Evolutionary conservation across 495 filamentous ascomycete genomes (phyloP).

Genomic region (Annulohypoxylon stygium): DNA sequence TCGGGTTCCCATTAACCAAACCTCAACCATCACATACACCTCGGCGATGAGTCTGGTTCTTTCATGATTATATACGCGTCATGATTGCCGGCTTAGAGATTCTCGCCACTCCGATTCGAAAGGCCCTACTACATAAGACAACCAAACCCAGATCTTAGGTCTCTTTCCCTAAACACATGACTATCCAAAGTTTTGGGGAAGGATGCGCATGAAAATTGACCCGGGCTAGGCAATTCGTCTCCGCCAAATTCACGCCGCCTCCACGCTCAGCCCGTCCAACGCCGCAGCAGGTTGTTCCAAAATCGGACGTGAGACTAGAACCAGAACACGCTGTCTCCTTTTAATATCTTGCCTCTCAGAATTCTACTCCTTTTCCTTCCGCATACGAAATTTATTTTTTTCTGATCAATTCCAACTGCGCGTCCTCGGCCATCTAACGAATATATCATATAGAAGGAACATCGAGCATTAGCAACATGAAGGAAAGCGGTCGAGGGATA

Average conservation of each 20-base stretch:
- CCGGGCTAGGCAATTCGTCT: constrained; percentile 13
- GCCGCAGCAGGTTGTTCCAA: constrained; percentile 19
- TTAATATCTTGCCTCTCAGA: constrained; percentile 23
- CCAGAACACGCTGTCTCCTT: constrained; percentile 39
- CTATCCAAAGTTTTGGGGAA: constrained; percentile 7
- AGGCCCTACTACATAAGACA: constrained; percentile 8
- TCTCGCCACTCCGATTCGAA: constrained; percentile 30
- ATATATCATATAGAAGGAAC: constrained; percentile 38
- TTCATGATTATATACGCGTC: constrained; percentile 48
- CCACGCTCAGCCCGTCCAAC: constrained; percentile 8
- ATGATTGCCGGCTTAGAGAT: constrained; percentile 38
- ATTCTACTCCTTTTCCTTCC: constrained; percentile 37
- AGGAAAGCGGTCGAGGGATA: constrained; percentile 6
- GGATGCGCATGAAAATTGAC: constrained; percentile 6
- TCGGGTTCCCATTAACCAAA: background rate
- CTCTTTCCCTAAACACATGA: background rate
- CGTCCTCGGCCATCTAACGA: constrained; percentile 21
- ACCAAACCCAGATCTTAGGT: constrained; percentile 3
- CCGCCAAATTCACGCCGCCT: background rate
- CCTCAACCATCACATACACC: constrained; percentile 23
- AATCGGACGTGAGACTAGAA: constrained; percentile 23
- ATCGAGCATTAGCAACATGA: constrained; percentile 42
- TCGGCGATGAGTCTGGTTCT: constrained; percentile 37
- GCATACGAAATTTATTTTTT: constrained; percentile 36
- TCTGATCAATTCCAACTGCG: constrained; percentile 26